A percentile compares a stretch with the other conserved stretches of the same genome.
Conservation (phyloP, 2,329 filamentous ascomycete genomes). For the Nemania sp. region DNA sequence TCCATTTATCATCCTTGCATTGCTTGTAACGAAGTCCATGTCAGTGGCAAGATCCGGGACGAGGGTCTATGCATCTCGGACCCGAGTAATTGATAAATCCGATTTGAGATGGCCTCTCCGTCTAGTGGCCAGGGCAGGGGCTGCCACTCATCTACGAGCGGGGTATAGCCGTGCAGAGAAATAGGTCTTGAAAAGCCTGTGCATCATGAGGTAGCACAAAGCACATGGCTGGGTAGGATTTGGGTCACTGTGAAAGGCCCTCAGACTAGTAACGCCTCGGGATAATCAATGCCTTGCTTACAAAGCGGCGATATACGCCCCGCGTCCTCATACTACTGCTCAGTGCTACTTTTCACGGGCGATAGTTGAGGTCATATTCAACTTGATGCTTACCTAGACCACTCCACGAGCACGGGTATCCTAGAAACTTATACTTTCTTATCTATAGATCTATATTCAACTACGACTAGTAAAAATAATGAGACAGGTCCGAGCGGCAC, state of each 20-base stretch:
- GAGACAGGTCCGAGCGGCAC: constrained; percentile 1
- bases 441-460: background rate
- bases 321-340: too few species aligned
- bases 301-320: background rate
- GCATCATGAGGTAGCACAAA: constrained; percentile 11
- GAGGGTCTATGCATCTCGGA: constrained; percentile 1
- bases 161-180: constrained; percentile 15
- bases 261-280: background rate
- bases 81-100: constrained; percentile 7
- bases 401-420: too few species aligned
- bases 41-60: background rate
- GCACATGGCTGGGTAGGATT: background rate
- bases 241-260: background rate
- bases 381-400: too few species aligned
- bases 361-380: background rate
- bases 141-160: background rate
- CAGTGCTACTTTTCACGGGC: too few species aligned
- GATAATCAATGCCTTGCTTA: background rate
- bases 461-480: background rate
- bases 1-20: background rate
- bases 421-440: background rate
- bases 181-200: background rate
- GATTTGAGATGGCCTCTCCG: too few species aligned
- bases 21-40: background rate
- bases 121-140: background rate